These are phyloP conservation scores for Fusarium cicatricum DNA, from an alignment of 2,329 filamentous ascomycete species.

Conservation along the genomic window DNA sequence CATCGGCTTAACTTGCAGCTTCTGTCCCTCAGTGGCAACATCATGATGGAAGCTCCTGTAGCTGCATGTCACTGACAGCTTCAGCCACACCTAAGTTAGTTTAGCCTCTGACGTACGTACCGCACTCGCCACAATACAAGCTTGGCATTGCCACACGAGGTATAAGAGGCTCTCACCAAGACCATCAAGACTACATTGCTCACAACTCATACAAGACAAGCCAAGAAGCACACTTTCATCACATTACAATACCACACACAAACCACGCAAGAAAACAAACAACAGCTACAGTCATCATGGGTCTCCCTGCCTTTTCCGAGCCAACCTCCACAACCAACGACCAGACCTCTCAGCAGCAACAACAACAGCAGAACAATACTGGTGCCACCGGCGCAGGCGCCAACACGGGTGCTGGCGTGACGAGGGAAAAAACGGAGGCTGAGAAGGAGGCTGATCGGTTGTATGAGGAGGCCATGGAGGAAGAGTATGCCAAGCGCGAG, in stretches of 20 bases:
- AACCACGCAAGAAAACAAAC: no score
- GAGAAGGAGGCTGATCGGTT: slow-evolving; percentile 58
- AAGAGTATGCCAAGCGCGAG: slow-evolving; percentile 64
- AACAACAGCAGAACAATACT: slow-evolving; percentile 15
- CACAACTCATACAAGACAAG: not conserved
- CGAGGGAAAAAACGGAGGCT: slow-evolving; percentile 57
- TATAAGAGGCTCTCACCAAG: slow-evolving; percentile 36
- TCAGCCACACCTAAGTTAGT: slow-evolving; percentile 38
- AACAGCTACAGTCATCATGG: slow-evolving; percentile 38
- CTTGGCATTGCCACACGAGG: slow-evolving; percentile 21
- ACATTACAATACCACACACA: no score
- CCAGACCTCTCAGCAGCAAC: slow-evolving; percentile 16
- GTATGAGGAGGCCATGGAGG: slow-evolving; percentile 63
- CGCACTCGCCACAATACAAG: slow-evolving; percentile 35
- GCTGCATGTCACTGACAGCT: slow-evolving; percentile 7
- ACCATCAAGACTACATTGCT: not conserved
- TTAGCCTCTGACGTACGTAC: slow-evolving; percentile 35
- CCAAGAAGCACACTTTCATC: no score
- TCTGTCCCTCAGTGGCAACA: no score
- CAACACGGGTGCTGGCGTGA: slow-evolving; percentile 58
- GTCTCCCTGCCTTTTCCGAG: slow-evolving; percentile 38
- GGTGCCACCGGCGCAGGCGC: slow-evolving; percentile 54
- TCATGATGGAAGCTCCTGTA: not conserved
- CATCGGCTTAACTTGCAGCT: not conserved
- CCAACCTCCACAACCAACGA: slow-evolving; percentile 9